Percentiles rank a stretch among this genome's conserved stretches.
phyloP scores from a whole-genome alignment of 2,329 filamentous ascomycete genomes.

The Cladosporium sphaerospermum region DNA sequence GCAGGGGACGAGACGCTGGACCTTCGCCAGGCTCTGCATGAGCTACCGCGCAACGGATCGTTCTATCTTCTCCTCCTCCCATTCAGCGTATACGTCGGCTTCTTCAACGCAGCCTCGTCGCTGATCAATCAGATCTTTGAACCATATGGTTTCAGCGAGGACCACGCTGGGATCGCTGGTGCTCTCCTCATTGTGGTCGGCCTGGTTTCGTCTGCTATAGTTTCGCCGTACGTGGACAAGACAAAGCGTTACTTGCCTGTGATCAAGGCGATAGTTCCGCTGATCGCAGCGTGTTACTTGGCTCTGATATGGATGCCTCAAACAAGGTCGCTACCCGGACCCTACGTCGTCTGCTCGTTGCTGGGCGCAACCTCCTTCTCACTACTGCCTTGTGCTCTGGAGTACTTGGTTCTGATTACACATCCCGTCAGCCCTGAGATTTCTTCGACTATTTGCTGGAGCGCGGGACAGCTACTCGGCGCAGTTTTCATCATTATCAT shows the following conservation, averaged over 20 bases:
- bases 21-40: slow-evolving; percentile 46
- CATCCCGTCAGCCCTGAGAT: slow-evolving; percentile 84
- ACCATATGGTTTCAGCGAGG: slow-evolving; percentile 78
- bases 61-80: slow-evolving; percentile 76
- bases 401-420: slow-evolving; percentile 80
- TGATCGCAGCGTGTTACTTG: slow-evolving; percentile 64
- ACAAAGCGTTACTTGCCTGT: slow-evolving; percentile 71
- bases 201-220: slow-evolving; percentile 67
- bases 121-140: slow-evolving; percentile 84
- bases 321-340: slow-evolving; percentile 55
- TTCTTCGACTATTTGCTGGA: slow-evolving; percentile 77
- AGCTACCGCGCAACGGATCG: slow-evolving; percentile 52
- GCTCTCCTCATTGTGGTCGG: slow-evolving; percentile 86
- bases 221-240: slow-evolving; percentile 75
- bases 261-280: slow-evolving; percentile 67
- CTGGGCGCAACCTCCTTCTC: slow-evolving; percentile 75
- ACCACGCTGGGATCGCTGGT: slow-evolving; percentile 82
- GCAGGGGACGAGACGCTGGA: slow-evolving; percentile 50
- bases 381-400: slow-evolving; percentile 76
- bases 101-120: slow-evolving; percentile 88
- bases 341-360: slow-evolving; percentile 68
- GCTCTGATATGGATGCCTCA: slow-evolving; percentile 73
- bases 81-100: slow-evolving; percentile 79
- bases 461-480: slow-evolving; percentile 76
- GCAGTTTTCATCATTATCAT: slow-evolving; percentile 78